Percentiles rank a stretch among this genome's conserved stretches.
These are phyloP conservation scores for Pseudocercospora fijiensis DNA, from an alignment of 2,329 filamentous ascomycete genomes.

Conservation along the genomic window DNA sequence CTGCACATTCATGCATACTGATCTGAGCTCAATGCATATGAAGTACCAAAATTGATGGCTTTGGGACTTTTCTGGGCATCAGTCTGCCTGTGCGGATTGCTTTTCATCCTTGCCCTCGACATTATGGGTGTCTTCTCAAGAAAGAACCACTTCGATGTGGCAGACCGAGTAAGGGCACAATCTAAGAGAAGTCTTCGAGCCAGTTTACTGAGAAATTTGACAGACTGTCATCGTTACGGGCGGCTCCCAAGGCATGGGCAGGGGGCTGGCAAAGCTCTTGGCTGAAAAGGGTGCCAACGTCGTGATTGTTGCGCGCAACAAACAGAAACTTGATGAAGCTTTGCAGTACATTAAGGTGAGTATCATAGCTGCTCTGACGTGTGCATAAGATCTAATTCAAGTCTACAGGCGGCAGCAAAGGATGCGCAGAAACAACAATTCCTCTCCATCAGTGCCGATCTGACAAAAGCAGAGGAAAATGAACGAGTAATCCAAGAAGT, in stretches of 20 bases:
- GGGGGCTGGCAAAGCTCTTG: conserved; percentile 69
- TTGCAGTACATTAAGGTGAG: conserved; percentile 64
- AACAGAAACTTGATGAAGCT: conserved; percentile 69
- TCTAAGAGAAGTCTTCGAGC: neutral
- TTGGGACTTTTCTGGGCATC: conserved; percentile 41
- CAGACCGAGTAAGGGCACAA: conserved; percentile 67
- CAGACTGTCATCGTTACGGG: conserved; percentile 89
- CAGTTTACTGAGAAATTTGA: neutral
- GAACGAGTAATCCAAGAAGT: conserved; percentile 68
- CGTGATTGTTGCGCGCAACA: conserved; percentile 77
- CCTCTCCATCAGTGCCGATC: conserved; percentile 78
- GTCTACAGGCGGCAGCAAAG: conserved; percentile 61
- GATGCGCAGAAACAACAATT: conserved; percentile 71
- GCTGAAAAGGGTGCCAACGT: conserved; percentile 81
- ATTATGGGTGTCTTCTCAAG: conserved; percentile 67
- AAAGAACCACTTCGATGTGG: conserved; percentile 77
- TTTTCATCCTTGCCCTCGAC: conserved; percentile 42
- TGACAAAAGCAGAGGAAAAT: conserved; percentile 69
- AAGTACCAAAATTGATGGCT: conserved; percentile 35
- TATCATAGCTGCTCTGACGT: conserved; percentile 4
- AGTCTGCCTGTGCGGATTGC: conserved; percentile 37
- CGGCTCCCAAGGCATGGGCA: conserved; percentile 89
- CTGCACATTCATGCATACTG: neutral
- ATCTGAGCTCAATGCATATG: neutral
- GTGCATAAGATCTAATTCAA: neutral